Evolutionary conservation across 1,284 basidiomycete genomes (phyloP), one percentile per base, ranked within the genome.

Genomic region (Polyporus tsugae): DNA sequence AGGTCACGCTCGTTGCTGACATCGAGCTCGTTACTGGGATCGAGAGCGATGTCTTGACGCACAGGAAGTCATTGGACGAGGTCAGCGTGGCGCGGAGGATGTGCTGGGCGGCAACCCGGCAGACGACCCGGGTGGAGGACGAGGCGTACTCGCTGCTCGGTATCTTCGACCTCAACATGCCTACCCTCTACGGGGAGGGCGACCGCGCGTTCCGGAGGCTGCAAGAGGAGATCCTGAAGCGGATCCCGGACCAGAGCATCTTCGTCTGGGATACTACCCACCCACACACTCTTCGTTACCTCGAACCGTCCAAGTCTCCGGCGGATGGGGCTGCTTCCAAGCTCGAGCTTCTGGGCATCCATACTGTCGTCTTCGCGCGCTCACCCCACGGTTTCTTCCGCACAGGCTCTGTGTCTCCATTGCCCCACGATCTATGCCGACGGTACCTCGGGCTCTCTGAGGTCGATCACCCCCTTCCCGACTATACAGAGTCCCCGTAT

Each of bases 211-310:
- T 29, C 29, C 29, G 29, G 29, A 29, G 29, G 36, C 36, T 38
- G 6, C 42, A 44, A n/a, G 42, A 44, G 42, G 42, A 44, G 42
- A 44, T 44, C 15, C 19, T 44, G 42, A 15, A 44, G 13, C 42
- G 49, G 25, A 52, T 53, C 29, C 52, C 52, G 25, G 52, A 53
- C 52, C 52, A 53, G 52, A 53, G 52, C 52, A 53, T 53, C 25
- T 53, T 53, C 19, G 52, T 33, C 10, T 53, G 52, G 52, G 52
- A 53, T 17, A 33, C 52, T 33, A 13, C 2, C 6, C 25, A 53
- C 29, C 52, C 52, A 17, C 33, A 53, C 52, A 53, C 52, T 29
- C 15, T 53, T 15, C 52, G 52, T 10, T 53, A 29, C 25, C 15
- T 53, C 15, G 52, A 53, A 22, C 25, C 25, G 52, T 15, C 52